Evolutionary conservation across 306 rosid genomes (phyloP), one percentile per base, ranked within the genome.

Genomic region (Ormosia emarginata): DNA sequence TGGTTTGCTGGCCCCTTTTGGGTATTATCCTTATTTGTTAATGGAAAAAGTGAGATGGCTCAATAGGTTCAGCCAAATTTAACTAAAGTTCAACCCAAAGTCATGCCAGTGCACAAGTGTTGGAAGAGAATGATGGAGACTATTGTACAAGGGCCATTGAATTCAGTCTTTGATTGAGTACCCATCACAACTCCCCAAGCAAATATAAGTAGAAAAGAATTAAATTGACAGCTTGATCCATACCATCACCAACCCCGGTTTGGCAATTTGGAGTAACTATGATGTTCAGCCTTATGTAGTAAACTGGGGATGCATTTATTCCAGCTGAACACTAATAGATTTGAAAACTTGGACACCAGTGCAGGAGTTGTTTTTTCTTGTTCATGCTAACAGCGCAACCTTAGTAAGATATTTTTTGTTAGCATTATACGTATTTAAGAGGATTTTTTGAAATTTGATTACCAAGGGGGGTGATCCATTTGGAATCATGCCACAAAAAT

Each of bases 91-190:
- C 4, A 41, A 85, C 15, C 41, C 41, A 81, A 65, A 47, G 70
- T 55, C 17, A 67, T 69, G 76, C 33, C 85, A 79, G 76, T 77
- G 83, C 79, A 79, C 56, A 59, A 82, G 82, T 72, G 81, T 78
- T 82, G 86, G 70, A 78, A 49, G 70, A 78, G 59, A 86, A 77
- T 85, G 75, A 82, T 81, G 72, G 67, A 71, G 84, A 79, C 78
- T 57, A 79, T 58, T 58, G 46, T 50, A 40, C 1, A 53, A 56
- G 44, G 64, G 57, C 4, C 80, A 81, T 70, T 81, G 77, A 77
- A 77, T 77, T 81, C 2, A 30, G 55, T 76, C 64, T 75, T 75
- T 2, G 17, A 29, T 46, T 30, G 62, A 47, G 55, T 52, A 66
- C 41, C 62, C 36, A 43, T 15, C 36, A 55, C 79, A 86, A 55